Evolutionary conservation across 1,139 yeast species (phyloP), one percentile per base, ranked within the genome.

Genomic region (Debaryomyces robertsiae): DNA sequence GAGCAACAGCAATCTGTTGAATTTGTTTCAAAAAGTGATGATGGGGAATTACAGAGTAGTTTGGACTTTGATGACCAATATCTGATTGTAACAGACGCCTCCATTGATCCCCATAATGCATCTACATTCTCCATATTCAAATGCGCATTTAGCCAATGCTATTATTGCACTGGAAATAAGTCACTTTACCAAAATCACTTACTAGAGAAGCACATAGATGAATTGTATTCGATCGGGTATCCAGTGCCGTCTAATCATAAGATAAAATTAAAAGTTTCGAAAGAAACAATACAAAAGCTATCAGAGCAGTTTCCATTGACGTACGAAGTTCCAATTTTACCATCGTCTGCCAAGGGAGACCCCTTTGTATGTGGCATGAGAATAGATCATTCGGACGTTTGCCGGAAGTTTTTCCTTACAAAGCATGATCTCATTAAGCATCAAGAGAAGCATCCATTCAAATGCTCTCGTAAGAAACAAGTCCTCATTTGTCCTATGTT

Each of bases 401-500:
- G 67, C 39, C 42, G 44, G 16, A 57, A 54, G 38, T 41, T 54
- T 31, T 63, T 60, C 39, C 40, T 56, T 6, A 40, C 46, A 6
- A 28, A 45, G 9, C 40, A 49, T 2, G 58, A 54, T 9, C 48
- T 64, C 4, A 27, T 37, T n/a, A 32, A 40, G 6, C 74, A 67
- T 46, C 54, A 48, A 33, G 48, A 41, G 3, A 43, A 44, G 13
- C 41, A 41, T 18, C 57, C 60, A 2, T 38, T 34, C 6, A 18
- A 45, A 5, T 66, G 75, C 41, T 61, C 69, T 1, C 11, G 46
- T 7, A 60, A 57, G 40, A 54, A 49, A 11, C 73, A 65, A 42
- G 67, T 68, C 1, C 54, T 65, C 37, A 48, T 63, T 7, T 70
- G 77, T 46, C 75, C 77, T 1, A 44, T 70, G 16, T 49, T 71